phyloP scores from a whole-genome alignment of 2,329 filamentous ascomycete species.

The Ceratocystis albifundus region DNA sequence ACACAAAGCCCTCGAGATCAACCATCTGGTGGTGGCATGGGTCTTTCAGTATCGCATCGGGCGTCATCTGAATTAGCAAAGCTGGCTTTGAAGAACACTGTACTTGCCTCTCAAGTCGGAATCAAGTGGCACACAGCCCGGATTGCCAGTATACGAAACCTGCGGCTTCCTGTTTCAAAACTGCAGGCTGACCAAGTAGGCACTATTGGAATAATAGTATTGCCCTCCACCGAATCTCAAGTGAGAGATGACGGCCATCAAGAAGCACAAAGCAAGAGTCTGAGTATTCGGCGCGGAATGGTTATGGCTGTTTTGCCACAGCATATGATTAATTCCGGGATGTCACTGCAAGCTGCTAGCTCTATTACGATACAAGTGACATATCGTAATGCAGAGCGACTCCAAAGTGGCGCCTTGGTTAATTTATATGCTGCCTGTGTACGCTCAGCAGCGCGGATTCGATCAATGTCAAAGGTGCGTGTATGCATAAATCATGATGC shows the following conservation, averaged over 20 bases:
- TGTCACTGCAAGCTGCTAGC: slow-evolving; percentile 52
- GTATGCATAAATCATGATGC: slow-evolving; percentile 3
- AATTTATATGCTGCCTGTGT: slow-evolving; percentile 85
- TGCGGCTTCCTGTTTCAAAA: slow-evolving; percentile 68
- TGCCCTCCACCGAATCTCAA: slow-evolving; percentile 31
- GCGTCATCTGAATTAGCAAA: slow-evolving; percentile 43
- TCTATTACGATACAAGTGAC: slow-evolving; percentile 62
- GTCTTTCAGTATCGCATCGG: slow-evolving; percentile 41
- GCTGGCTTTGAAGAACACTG: slow-evolving; percentile 41
- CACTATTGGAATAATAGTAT: slow-evolving; percentile 68
- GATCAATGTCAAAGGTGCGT: slow-evolving; percentile 38
- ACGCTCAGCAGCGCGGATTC: slow-evolving; percentile 64
- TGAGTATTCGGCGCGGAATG: slow-evolving; percentile 65
- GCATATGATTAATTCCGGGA: slow-evolving; percentile 44
- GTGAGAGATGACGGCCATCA: slow-evolving; percentile 27
- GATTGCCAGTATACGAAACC: slow-evolving; percentile 76
- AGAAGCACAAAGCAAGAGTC: slow-evolving; percentile 25
- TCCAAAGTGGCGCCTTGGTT: slow-evolving; percentile 57
- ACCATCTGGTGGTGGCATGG: slow-evolving; percentile 29
- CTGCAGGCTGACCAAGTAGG: slow-evolving; percentile 76
- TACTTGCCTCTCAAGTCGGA: slow-evolving; percentile 41
- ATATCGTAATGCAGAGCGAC: slow-evolving; percentile 47
- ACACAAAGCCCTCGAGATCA: slow-evolving; percentile 35
- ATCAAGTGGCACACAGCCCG: slow-evolving; percentile 70
- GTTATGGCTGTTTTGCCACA: slow-evolving; percentile 55